A percentile compares a stretch with the other conserved stretches of the same genome.
Evolutionary conservation across 768 basidiomycete genomes (phyloP).

Genomic region (Harrya chromipes): DNA sequence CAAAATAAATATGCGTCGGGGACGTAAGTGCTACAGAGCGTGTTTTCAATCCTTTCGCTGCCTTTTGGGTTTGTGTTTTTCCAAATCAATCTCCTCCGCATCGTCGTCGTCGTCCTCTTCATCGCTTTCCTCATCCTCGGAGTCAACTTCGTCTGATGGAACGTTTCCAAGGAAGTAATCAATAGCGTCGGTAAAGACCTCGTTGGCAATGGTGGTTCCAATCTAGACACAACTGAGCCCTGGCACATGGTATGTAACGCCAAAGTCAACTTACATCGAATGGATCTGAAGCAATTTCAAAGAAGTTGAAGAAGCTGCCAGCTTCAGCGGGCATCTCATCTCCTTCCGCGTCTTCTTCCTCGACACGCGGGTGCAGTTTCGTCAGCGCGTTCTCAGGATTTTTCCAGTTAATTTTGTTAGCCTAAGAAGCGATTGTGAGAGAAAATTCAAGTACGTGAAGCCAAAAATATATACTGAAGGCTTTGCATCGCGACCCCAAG

Average conservation of each 20-base stretch:
- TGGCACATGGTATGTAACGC: not conserved
- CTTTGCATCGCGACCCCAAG: slow-evolving; percentile 72
- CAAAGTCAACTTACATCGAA: slow-evolving; percentile 53
- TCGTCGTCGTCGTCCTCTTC: slow-evolving; percentile 78
- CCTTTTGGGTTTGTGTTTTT: slow-evolving; percentile 78
- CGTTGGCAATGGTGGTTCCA: slow-evolving; percentile 67
- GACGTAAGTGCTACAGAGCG: slow-evolving; percentile 10
- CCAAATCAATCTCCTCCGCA: slow-evolving; percentile 84
- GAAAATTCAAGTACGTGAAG: not conserved
- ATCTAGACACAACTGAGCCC: slow-evolving; percentile 43
- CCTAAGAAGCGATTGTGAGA: slow-evolving; percentile 36
- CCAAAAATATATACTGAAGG: slow-evolving; percentile 48
- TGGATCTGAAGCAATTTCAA: slow-evolving; percentile 63
- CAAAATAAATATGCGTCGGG: slow-evolving; percentile 26
- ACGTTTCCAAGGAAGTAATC: slow-evolving; percentile 76
- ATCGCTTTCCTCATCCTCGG: slow-evolving; percentile 64
- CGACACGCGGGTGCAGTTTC: slow-evolving; percentile 69
- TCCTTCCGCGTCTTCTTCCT: slow-evolving; percentile 51
- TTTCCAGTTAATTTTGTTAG: slow-evolving; percentile 77
- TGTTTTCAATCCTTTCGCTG: slow-evolving; percentile 43
- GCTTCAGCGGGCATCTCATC: slow-evolving; percentile 60
- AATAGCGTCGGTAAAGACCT: slow-evolving; percentile 78
- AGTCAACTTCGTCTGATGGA: slow-evolving; percentile 57
- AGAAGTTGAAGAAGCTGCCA: slow-evolving; percentile 89
- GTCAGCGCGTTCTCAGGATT: slow-evolving; percentile 72